These are phyloP conservation scores for Gamarada debralockiae DNA, from an alignment of 495 filamentous ascomycete species.

Conservation along the genomic window DNA sequence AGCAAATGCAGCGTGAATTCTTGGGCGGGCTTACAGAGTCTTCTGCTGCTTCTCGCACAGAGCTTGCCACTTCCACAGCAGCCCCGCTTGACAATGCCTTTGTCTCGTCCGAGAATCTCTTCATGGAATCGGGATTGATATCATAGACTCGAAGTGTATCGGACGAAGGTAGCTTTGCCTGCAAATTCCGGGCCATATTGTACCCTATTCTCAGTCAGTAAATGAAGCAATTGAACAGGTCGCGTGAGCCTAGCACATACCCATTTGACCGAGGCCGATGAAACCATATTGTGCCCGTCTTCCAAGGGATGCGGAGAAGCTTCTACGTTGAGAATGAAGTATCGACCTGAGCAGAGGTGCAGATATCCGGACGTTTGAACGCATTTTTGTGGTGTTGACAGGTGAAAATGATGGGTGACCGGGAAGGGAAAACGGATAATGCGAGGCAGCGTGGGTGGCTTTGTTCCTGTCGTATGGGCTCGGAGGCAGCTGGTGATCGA, in stretches of 20 bases:
- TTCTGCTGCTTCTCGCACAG: conserved; percentile 59
- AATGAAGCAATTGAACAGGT: conserved; percentile 9
- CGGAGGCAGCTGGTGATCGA: neutral
- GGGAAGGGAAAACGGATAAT: neutral
- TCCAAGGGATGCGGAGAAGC: conserved; percentile 52
- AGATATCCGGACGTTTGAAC: conserved; percentile 21
- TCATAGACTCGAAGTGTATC: conserved; percentile 73
- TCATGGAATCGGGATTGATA: conserved; percentile 59
- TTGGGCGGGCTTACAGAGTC: conserved; percentile 59
- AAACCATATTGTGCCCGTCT: conserved; percentile 72
- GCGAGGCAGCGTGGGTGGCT: neutral
- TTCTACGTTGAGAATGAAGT: conserved; percentile 32
- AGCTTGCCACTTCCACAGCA: conserved; percentile 52
- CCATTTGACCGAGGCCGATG: conserved; percentile 86
- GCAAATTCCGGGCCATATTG: conserved; percentile 85
- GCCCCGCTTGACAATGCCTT: conserved; percentile 40
- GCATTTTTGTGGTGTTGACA: conserved; percentile 11
- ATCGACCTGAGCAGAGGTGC: conserved; percentile 13
- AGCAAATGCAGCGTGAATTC: conserved; percentile 18
- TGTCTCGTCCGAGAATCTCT: conserved; percentile 59
- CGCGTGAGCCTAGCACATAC: conserved; percentile 40
- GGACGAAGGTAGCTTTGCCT: conserved; percentile 63
- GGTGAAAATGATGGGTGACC: neutral
- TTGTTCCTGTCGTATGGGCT: no score
- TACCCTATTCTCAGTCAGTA: conserved; percentile 46